Evolutionary conservation across 768 basidiomycete genomes (phyloP), one percentile per base, ranked within the genome.

Genomic region (Leccinum sublutescens): DNA sequence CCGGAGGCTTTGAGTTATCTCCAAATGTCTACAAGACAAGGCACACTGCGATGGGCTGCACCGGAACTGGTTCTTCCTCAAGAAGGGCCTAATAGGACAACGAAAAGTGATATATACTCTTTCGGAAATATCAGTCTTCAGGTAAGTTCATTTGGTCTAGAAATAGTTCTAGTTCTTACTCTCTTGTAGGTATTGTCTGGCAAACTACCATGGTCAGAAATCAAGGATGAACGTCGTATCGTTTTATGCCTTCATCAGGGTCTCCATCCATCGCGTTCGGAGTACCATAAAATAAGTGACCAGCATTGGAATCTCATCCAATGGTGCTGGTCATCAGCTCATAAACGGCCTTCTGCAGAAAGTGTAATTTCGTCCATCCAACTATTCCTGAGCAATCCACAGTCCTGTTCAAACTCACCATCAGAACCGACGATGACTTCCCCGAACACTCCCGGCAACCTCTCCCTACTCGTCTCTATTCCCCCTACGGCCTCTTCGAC

Each of bases 401-500:
- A 49, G 23, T 2, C 23, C 3, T 12, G 14, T 23, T 49, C 48
- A 25, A 49, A 6, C 14, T 49, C 48, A 3, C 8, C 48, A 25
- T 9, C 48, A 3, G 12, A 27, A 27, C 38, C 8, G 17, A n/a
- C 3, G 38, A n/a, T 17, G 17, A 40, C 17, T 40, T n/a, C 0
- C 2, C 17, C 38, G 0, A 2, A n/a, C 8, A 9, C 23, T 38
- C 38, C 8, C 2, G 17, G 52, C 38, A 67, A 71, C 61, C 36
- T 63, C 33, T 71, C 15, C 38, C 6, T 15, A 7, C 38, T 7
- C 38, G 0, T n/a, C 17, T n/a, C 38, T 17, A 9, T 9, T 9
- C 38, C 8, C 17, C 38, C 38, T 17, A 14, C 38, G 9, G 17
- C 38, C 38, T 17, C 38, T 3, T 17, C 38, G 14, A n/a, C 0